Conservation (phyloP, 2,329 filamentous ascomycete species). For the Chalaropsis ovoidea region DNA sequence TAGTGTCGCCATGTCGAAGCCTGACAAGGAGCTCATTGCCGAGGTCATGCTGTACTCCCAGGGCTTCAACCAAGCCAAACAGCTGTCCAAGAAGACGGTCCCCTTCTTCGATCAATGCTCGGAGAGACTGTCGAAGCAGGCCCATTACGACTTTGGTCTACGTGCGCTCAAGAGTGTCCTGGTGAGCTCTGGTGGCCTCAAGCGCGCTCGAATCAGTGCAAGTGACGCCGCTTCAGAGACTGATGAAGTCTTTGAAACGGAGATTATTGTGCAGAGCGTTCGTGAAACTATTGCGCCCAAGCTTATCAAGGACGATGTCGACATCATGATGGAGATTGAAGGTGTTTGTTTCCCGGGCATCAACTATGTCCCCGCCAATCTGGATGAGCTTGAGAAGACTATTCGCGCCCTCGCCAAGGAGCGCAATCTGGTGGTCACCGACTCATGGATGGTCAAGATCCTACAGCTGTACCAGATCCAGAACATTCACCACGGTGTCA, state of each 20-base stretch:
- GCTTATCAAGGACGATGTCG: constrained; percentile 82
- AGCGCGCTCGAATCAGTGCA: constrained; percentile 63
- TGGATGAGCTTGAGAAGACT: constrained; percentile 66
- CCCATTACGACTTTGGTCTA: constrained; percentile 97
- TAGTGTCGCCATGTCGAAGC: constrained; percentile 98
- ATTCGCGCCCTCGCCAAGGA: constrained; percentile 76
- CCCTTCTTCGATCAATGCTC: constrained; percentile 96
- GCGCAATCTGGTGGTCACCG: constrained; percentile 78
- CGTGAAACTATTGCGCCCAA: constrained; percentile 98
- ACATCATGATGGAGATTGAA: constrained; percentile 78
- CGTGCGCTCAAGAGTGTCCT: constrained; percentile 97
- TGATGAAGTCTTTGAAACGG: constrained; percentile 59
- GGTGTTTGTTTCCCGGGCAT: constrained; percentile 81
- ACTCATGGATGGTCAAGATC: constrained; percentile 95
- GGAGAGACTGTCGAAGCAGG: constrained; percentile 76
- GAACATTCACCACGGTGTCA: constrained; percentile 95
- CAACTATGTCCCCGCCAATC: constrained; percentile 80
- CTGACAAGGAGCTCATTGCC: constrained; percentile 97
- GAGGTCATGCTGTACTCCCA: constrained; percentile 99
- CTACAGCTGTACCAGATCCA: constrained; percentile 97
- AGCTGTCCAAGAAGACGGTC: constrained; percentile 86
- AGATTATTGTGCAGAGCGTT: constrained; percentile 97
- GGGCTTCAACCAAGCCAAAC: constrained; percentile 93
- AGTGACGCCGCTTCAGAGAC: constrained; percentile 37
- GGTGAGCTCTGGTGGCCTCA: constrained; percentile 91